phyloP scores from a whole-genome alignment of 2,329 filamentous ascomycete genomes.

The Lasiodiplodia sp. region DNA sequence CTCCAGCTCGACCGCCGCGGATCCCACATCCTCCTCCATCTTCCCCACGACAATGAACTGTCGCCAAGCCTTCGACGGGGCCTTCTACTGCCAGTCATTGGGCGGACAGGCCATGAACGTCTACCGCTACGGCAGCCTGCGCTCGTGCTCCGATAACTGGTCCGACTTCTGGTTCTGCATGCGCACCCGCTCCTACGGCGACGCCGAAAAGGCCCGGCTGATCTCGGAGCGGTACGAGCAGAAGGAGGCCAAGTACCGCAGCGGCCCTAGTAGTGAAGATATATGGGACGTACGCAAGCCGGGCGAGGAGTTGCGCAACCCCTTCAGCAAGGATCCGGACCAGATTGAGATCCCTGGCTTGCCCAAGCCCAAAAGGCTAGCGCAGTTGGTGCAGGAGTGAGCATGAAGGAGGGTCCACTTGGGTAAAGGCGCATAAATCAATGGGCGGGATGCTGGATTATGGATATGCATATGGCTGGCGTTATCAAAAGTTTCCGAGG shows the following conservation, averaged over 20 bases:
- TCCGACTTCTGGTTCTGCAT: constrained; percentile 98
- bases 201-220: constrained; percentile 64
- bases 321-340: constrained; percentile 50
- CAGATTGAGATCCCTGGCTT: constrained; percentile 37
- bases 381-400: constrained; percentile 32
- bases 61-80: constrained; percentile 86
- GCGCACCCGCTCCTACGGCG: constrained; percentile 73
- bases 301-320: constrained; percentile 61
- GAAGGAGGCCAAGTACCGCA: constrained; percentile 71
- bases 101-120: constrained; percentile 91
- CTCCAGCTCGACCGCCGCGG: constrained; percentile 30
- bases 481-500: neutral
- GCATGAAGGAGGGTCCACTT: constrained; percentile 32
- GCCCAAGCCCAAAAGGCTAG: constrained; percentile 34
- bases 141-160: constrained; percentile 85
- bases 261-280: constrained; percentile 82
- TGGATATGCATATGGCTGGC: neutral
- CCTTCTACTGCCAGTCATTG: constrained; percentile 91
- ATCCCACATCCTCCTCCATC: constrained; percentile 47
- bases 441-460: neutral
- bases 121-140: constrained; percentile 83
- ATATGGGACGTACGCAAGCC: constrained; percentile 78
- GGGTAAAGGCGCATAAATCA: neutral
- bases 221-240: constrained; percentile 73
- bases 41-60: constrained; percentile 88